Base-by-base conservation (phyloP, 2,329 filamentous ascomycete species). In the Diaporthe helianthi region DNA sequence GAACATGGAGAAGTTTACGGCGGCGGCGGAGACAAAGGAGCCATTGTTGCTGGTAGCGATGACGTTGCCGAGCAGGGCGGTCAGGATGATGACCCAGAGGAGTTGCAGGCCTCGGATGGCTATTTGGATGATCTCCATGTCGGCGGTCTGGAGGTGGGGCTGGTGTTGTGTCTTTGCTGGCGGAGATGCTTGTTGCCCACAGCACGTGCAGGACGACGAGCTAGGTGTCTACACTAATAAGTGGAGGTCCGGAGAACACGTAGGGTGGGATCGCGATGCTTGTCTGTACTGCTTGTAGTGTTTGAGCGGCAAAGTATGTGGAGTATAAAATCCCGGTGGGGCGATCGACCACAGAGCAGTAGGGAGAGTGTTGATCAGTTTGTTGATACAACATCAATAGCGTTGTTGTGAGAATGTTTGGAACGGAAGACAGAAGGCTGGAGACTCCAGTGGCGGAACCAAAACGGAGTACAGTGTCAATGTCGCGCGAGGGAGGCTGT, bases 1-100 rank as follows among this genome's bases (percentile, higher is more conserved):
- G 78, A 94, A 94, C 83, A 94, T 90, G 79, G 87, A 83, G 77
- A 87, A 89, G 81, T 89, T 88, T 78, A 89, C 77, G 72, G 85
- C 81, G n/a, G 83, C 79, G 71, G 78, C 76, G 33, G 75, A 78
- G 70, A 82, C 82, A 15, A 81, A 79, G 26, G 75, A 75, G 24
- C 81, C 77, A 65, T 82, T 83, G 74, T 82, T 77, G 64, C 80
- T 75, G 76, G 86, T 79, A 63, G 84, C 84, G 70, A 89, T 87
- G 75, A 88, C 83, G 73, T 88, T 89, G 75, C 87, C 87, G 72
- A 88, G 82, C 68, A 89, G 83, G 41, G 83, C 86, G 2, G 86
- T 87, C 67, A 84, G 78, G 73, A 89, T 79, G 51, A 89, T 75
- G 36, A 83, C 82, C 76, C 84, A 83, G 71, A 89, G 76, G 66